phyloP scores from a whole-genome alignment of 1,284 basidiomycete genomes.

The Erythrobasidium hasegawianum region DNA sequence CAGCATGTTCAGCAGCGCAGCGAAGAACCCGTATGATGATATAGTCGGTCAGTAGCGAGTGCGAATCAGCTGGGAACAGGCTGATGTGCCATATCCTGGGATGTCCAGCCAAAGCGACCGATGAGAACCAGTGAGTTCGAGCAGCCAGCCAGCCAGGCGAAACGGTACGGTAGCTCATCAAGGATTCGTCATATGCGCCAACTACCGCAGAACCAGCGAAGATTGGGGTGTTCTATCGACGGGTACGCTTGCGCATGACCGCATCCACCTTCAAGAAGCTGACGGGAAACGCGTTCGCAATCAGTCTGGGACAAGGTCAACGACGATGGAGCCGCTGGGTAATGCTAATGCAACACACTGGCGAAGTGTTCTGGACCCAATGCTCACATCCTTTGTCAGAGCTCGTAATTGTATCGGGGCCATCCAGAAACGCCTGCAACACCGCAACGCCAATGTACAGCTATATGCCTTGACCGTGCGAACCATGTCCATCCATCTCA shows the following conservation, averaged over 20 bases:
- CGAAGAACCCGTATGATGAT: conserved; percentile 82
- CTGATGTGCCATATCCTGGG: conserved; percentile 1
- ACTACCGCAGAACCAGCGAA: conserved; percentile 21
- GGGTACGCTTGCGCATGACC: conserved; percentile 3
- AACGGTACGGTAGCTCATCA: too few species aligned
- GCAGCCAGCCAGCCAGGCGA: background rate
- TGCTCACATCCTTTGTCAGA: conserved; percentile 52
- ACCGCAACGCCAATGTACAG: conserved; percentile 95
- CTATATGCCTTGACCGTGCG: conserved; percentile 73
- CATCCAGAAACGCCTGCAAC: conserved; percentile 81
- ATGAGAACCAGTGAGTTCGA: conserved; percentile 40
- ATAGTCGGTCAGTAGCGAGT: conserved; percentile 66
- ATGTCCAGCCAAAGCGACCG: conserved; percentile 50
- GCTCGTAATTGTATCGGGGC: conserved; percentile 81
- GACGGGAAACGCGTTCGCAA: background rate
- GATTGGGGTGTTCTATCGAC: conserved; percentile 28
- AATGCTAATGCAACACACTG: conserved; percentile 41
- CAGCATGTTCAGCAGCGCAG: conserved; percentile 51
- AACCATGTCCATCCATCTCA: background rate
- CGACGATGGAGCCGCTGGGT: conserved; percentile 81
- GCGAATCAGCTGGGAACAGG: background rate
- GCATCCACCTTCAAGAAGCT: background rate
- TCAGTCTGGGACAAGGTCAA: conserved; percentile 95
- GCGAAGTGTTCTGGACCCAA: background rate
- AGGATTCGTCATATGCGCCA: background rate